Evolutionary conservation across 2,329 filamentous ascomycete species (phyloP).

Genomic region (Aaosphaeria arxii): DNA sequence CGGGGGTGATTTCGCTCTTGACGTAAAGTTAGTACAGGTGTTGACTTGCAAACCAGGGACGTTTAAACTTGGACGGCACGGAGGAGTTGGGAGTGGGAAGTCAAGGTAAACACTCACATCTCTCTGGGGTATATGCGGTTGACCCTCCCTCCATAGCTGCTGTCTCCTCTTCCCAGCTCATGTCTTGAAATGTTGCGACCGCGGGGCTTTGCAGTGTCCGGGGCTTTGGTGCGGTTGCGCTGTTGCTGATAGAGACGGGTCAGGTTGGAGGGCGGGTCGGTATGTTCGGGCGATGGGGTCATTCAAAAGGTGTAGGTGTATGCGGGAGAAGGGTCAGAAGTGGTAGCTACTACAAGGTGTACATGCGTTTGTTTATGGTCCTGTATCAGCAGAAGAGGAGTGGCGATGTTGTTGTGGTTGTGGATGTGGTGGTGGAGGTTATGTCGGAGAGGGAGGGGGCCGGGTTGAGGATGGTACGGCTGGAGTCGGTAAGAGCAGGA

Average conservation of each 20-base stretch:
- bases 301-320: constrained; percentile 30
- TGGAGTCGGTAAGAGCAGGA: too few relatives aligned
- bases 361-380: too few relatives aligned
- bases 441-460: background rate
- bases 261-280: constrained; percentile 32
- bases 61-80: background rate
- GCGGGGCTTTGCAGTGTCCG: constrained; percentile 33
- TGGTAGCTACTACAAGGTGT: background rate
- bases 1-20: constrained; percentile 37
- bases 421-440: background rate
- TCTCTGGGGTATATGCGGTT: constrained; percentile 40
- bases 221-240: constrained; percentile 28
- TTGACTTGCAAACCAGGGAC: background rate
- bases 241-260: constrained; percentile 32
- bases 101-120: constrained; percentile 30
- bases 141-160: constrained; percentile 30
- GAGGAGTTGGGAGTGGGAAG: background rate
- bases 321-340: constrained; percentile 4
- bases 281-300: constrained; percentile 37
- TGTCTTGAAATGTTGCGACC: constrained; percentile 37
- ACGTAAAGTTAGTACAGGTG: constrained; percentile 10
- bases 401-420: too few relatives aligned
- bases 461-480: background rate
- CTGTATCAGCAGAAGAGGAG: too few relatives aligned
- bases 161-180: constrained; percentile 43